Percentiles rank a stretch among this genome's conserved stretches.
Conservation (phyloP, 345 rosid species). For the Citrus mangshanensis region DNA sequence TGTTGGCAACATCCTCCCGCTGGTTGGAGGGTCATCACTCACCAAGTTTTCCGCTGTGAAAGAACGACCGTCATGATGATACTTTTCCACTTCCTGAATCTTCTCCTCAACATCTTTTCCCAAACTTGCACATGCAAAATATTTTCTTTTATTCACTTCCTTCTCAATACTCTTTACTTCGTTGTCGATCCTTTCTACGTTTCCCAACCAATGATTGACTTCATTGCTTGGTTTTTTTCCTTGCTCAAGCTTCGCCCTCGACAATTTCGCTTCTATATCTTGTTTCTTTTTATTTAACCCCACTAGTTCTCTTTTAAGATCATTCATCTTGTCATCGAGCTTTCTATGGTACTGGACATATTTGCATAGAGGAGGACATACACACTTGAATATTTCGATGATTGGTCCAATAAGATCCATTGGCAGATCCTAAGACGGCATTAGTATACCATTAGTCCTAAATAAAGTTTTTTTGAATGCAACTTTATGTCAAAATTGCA, state of each 20-base stretch:
- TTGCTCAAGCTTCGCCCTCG: background rate
- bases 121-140: too few relatives aligned
- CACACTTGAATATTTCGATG: too few relatives aligned
- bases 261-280: background rate
- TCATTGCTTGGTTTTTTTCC: background rate
- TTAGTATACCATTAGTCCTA: too few relatives aligned
- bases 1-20: background rate
- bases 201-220: background rate
- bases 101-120: too few relatives aligned
- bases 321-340: too few relatives aligned
- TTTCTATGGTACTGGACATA: too few relatives aligned
- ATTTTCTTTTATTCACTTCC: background rate
- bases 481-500: too few relatives aligned
- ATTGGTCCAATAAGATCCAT: too few relatives aligned
- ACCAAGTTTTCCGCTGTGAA: background rate
- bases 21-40: background rate
- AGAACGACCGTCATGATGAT: background rate
- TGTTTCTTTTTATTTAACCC: background rate
- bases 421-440: too few relatives aligned
- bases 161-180: background rate
- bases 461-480: too few relatives aligned
- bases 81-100: background rate
- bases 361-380: too few relatives aligned
- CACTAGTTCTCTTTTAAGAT: background rate
- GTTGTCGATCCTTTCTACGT: background rate